Conservation (phyloP, 1,284 basidiomycete species). For the Mycosarcoma maydis region DNA sequence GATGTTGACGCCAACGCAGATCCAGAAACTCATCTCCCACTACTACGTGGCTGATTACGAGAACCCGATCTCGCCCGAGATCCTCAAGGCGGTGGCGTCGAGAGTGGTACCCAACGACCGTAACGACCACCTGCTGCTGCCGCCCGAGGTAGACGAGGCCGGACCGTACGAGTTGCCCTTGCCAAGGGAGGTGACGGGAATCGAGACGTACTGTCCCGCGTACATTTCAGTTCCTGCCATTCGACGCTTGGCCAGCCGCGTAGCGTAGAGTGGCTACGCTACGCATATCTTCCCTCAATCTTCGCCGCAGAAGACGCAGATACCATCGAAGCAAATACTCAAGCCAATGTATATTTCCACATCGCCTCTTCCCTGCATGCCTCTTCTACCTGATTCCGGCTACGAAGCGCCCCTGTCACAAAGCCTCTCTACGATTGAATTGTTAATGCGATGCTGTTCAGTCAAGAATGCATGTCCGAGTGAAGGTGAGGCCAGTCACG, state of each 20-base stretch:
- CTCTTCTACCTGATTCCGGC: too few species aligned
- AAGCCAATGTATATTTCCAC: not conserved
- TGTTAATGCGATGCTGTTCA: too few species aligned
- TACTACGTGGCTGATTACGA: conserved; percentile 99
- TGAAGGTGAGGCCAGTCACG: too few species aligned
- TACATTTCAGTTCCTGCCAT: conserved; percentile 64
- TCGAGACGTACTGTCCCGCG: conserved; percentile 66
- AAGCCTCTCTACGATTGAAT: too few species aligned
- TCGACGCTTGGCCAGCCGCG: conserved; percentile 60
- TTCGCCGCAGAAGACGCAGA: not conserved
- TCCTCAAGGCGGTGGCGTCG: conserved; percentile 66
- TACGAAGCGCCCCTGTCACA: too few species aligned
- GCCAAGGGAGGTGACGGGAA: conserved; percentile 66
- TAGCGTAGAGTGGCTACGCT: conserved; percentile 61
- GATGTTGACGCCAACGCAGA: conserved; percentile 99
- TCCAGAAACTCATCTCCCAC: conserved; percentile 97
- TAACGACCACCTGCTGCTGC: conserved; percentile 65
- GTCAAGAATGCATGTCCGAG: too few species aligned
- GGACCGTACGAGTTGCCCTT: conserved; percentile 66
- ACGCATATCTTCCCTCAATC: too few species aligned
- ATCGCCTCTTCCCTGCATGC: too few species aligned
- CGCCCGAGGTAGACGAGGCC: conserved; percentile 66
- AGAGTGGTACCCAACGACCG: conserved; percentile 66
- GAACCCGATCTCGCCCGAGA: conserved; percentile 67
- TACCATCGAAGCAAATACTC: not conserved